phyloP scores from a whole-genome alignment of 345 rosid genomes.

The Viola odorata region DNA sequence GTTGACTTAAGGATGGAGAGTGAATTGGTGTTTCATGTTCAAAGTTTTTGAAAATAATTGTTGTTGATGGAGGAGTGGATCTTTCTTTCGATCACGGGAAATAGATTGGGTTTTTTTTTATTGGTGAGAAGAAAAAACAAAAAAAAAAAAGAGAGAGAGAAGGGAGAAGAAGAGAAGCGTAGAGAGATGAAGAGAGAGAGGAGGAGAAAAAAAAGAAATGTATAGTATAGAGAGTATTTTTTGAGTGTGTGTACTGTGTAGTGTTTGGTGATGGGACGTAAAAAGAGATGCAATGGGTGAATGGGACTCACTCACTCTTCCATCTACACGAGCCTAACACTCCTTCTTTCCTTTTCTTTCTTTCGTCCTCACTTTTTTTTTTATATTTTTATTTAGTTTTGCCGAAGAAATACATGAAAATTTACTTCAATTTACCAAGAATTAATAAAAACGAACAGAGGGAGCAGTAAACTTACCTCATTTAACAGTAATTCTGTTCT shows the following conservation, averaged over 20 bases:
- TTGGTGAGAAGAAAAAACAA: slow-evolving; percentile 11
- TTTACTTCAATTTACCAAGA: too few species aligned
- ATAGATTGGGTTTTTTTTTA: slow-evolving; percentile 3
- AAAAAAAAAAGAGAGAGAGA: too few species aligned
- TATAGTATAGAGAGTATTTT: not conserved
- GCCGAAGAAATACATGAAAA: too few species aligned
- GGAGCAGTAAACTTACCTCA: too few species aligned
- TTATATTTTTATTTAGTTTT: too few species aligned
- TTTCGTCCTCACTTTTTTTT: not conserved
- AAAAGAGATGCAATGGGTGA: slow-evolving; percentile 13
- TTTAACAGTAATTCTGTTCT: too few species aligned
- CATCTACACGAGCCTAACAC: too few species aligned
- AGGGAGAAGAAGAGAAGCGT: too few species aligned
- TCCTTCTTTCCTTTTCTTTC: too few species aligned
- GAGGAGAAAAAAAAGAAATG: not conserved
- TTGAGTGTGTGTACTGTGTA: not conserved
- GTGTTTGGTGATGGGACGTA: slow-evolving; percentile 15
- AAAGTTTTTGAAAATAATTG: not conserved
- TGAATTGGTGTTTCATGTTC: not conserved
- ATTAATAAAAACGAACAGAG: too few species aligned
- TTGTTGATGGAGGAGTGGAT: not conserved
- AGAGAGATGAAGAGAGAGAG: not conserved
- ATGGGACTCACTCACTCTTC: not conserved
- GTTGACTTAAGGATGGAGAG: not conserved
- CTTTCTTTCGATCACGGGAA: slow-evolving; percentile 6